These are phyloP conservation scores for Pontederia crassipes DNA, from an alignment of 176 grass and related monocot genomes.

Conservation along the genomic window DNA sequence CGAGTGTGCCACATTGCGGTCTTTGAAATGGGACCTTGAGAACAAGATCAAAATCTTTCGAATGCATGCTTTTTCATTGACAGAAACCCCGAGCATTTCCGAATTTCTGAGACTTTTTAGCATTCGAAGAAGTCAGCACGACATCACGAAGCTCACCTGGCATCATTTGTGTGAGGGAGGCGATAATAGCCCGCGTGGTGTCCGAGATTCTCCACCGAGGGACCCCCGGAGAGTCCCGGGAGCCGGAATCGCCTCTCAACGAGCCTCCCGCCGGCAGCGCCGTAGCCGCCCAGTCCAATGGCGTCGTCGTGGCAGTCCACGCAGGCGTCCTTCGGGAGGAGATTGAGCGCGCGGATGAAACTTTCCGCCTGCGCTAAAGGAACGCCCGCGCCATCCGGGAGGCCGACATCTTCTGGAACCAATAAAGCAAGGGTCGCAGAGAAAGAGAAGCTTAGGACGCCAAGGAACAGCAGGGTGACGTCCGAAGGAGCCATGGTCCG, in stretches of 20 bases:
- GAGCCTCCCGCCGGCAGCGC: constrained; percentile 30
- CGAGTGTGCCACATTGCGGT: too few relatives aligned
- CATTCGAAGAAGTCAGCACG: neutral
- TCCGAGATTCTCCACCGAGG: constrained; percentile 30
- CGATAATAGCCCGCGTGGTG: constrained; percentile 86
- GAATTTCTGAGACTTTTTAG: neutral
- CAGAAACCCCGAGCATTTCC: neutral
- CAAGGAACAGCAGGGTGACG: constrained; percentile 3
- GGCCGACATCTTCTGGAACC: constrained; percentile 15
- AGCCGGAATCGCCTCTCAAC: constrained; percentile 46
- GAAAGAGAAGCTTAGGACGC: neutral
- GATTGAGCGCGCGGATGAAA: constrained; percentile 69
- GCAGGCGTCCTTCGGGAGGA: constrained; percentile 38
- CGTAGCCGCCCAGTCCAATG: neutral
- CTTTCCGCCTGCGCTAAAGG: constrained; percentile 43
- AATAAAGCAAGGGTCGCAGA: neutral
- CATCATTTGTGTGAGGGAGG: constrained; percentile 64
- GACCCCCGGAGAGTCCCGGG: constrained; percentile 25
- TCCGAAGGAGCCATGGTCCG: too few relatives aligned
- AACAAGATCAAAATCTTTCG: too few relatives aligned
- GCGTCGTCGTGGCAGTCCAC: neutral
- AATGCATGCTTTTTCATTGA: too few relatives aligned
- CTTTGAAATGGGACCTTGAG: too few relatives aligned
- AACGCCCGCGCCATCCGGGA: constrained; percentile 36
- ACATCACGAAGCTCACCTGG: constrained; percentile 30